These are phyloP conservation scores for Fusarium nisikadoi DNA, from an alignment of 2,329 filamentous ascomycete species.

Conservation along the genomic window DNA sequence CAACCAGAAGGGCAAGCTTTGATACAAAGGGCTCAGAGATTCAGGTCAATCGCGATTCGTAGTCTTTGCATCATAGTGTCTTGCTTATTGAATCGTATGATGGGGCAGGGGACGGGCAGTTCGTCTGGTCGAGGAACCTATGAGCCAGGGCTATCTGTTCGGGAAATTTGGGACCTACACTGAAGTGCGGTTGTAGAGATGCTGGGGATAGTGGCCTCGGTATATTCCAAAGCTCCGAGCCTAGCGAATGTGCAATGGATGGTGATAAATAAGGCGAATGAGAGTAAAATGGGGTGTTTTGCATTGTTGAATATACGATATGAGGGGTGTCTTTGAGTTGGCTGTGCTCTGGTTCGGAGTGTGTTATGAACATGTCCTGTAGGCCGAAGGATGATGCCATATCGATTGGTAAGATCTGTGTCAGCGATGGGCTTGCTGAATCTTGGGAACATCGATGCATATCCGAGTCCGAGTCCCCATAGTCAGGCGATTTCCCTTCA, in stretches of 20 bases:
- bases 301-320: not conserved
- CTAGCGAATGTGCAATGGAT: not conserved
- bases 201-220: not conserved
- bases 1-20: no score
- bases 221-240: not conserved
- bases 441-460: not conserved
- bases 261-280: not conserved
- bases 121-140: not conserved
- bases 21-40: fast-evolving
- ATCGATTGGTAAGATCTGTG: not conserved
- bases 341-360: no score
- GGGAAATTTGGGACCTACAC: not conserved
- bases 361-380: not conserved
- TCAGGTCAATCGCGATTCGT: fast-evolving
- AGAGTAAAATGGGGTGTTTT: not conserved
- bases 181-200: not conserved
- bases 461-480: not conserved
- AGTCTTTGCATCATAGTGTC: not conserved
- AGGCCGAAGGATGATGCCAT: not conserved
- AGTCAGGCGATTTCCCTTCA: not conserved
- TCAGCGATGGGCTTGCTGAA: not conserved
- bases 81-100: not conserved
- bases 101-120: fast-evolving
- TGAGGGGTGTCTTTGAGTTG: not conserved
- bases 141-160: not conserved